These are phyloP conservation scores for Striga asiatica DNA, from an alignment of 257 asterid species.

Conservation along the genomic window DNA sequence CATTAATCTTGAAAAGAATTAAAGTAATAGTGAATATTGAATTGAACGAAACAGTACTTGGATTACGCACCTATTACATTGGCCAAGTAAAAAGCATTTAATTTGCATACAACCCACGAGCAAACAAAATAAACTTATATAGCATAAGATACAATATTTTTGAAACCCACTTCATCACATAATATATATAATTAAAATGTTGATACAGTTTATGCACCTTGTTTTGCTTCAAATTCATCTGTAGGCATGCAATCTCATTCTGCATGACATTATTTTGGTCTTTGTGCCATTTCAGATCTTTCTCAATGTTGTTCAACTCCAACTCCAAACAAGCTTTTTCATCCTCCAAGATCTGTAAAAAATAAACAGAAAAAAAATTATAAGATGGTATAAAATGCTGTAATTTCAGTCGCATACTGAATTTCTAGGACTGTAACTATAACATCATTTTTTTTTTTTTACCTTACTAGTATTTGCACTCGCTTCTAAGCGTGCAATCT, in stretches of 20 bases:
- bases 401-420: too few species aligned
- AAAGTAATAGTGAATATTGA: slow-evolving; percentile 8
- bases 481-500: slow-evolving; percentile 28
- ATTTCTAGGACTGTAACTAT: not conserved
- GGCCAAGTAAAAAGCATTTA: too few species aligned
- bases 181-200: not conserved
- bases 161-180: not conserved
- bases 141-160: not conserved
- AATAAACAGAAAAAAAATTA: not conserved
- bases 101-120: too few species aligned
- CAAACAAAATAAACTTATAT: not conserved
- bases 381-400: too few species aligned
- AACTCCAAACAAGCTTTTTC: slow-evolving; percentile 38
- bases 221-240: slow-evolving; percentile 36
- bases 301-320: slow-evolving; percentile 37
- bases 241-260: slow-evolving; percentile 34
- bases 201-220: slow-evolving; percentile 32
- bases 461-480: slow-evolving; percentile 35
- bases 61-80: too few species aligned
- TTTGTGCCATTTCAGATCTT: slow-evolving; percentile 44
- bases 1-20: slow-evolving; percentile 25
- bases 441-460: not conserved
- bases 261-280: slow-evolving; percentile 39
- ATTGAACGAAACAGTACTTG: not conserved
- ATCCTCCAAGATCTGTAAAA: slow-evolving; percentile 48